Evolutionary conservation across 2,329 filamentous ascomycete species (phyloP).

Genomic region (Fusarium newnesense): DNA sequence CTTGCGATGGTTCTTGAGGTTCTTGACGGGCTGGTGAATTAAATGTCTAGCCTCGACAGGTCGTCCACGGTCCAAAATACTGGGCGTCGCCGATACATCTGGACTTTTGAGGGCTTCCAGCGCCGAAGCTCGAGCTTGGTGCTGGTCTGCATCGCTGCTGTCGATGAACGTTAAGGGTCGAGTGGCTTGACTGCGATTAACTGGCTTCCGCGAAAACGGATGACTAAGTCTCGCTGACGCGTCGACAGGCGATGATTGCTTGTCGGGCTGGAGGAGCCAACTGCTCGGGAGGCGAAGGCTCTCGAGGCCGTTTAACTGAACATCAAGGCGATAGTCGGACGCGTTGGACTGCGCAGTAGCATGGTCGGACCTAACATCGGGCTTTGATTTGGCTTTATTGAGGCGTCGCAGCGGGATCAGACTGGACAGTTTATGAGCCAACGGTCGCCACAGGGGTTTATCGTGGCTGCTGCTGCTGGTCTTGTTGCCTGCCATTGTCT

Average conservation of each 20-base stretch:
- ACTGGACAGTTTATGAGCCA: constrained; percentile 20
- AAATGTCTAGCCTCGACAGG: constrained; percentile 21
- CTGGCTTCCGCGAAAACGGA: constrained; percentile 2
- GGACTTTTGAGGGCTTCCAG: neutral
- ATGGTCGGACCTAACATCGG: neutral
- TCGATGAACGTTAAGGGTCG: constrained; percentile 1
- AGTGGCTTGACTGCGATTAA: neutral
- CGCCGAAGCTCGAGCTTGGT: constrained; percentile 2
- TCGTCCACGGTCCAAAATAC: constrained; percentile 19
- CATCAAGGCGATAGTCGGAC: constrained; percentile 16
- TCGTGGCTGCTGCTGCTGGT: constrained; percentile 5
- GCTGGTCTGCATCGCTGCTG: neutral
- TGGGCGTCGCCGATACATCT: neutral
- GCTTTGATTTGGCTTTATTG: constrained; percentile 17
- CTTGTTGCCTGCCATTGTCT: constrained; percentile 20
- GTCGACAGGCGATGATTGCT: neutral
- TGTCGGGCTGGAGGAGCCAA: constrained; percentile 20
- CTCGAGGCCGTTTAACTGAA: constrained; percentile 14
- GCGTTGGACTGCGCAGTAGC: neutral
- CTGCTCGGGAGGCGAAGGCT: constrained; percentile 13
- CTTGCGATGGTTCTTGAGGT: constrained; percentile 11
- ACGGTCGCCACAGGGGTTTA: constrained; percentile 20
- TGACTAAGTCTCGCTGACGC: neutral
- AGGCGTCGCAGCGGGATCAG: constrained; percentile 4
- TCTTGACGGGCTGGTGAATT: constrained; percentile 13